A percentile compares a stretch with the other conserved stretches of the same genome.
Conservation (phyloP, 768 basidiomycete genomes). For the Rhizopogon vesiculosus region DNA sequence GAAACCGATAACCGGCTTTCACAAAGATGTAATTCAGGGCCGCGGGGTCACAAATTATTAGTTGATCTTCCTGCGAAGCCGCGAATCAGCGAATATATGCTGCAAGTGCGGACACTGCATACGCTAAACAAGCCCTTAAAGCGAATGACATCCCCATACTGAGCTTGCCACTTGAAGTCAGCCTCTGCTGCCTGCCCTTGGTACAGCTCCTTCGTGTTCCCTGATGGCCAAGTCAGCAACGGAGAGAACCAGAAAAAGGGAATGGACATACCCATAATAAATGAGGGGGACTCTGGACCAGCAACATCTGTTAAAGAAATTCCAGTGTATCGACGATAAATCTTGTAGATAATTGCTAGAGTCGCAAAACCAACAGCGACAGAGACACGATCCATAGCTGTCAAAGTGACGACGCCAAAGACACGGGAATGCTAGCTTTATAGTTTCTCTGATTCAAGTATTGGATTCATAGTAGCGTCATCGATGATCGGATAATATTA, state of each 20-base stretch:
- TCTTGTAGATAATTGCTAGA: conserved; percentile 3
- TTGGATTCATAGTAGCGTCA: too few relatives aligned
- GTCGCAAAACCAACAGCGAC: conserved; percentile 1
- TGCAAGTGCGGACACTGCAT: not conserved
- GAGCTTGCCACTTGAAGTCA: conserved; percentile 25
- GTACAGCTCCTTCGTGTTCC: conserved; percentile 24
- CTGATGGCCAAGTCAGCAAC: conserved; percentile 18
- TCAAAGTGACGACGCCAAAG: not conserved
- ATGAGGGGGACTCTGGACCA: conserved; percentile 19
- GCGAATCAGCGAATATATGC: conserved; percentile 6
- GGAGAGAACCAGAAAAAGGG: conserved; percentile 6
- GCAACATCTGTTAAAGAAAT: conserved; percentile 11
- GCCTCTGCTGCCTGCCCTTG: conserved; percentile 20
- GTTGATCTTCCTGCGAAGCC: conserved; percentile 34
- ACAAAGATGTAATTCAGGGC: conserved; percentile 35
- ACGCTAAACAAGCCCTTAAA: conserved; percentile 24
- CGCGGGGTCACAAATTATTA: conserved; percentile 45
- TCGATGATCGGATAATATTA: too few relatives aligned
- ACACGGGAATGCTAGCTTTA: not conserved
- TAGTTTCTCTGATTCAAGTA: too few relatives aligned
- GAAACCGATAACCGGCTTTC: conserved; percentile 39
- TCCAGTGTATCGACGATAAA: conserved; percentile 1
- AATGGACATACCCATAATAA: conserved; percentile 10
- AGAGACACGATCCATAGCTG: conserved; percentile 8
- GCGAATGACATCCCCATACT: conserved; percentile 25